phyloP scores from a whole-genome alignment of 1,139 yeast species.

The Candida sanyaensis region DNA sequence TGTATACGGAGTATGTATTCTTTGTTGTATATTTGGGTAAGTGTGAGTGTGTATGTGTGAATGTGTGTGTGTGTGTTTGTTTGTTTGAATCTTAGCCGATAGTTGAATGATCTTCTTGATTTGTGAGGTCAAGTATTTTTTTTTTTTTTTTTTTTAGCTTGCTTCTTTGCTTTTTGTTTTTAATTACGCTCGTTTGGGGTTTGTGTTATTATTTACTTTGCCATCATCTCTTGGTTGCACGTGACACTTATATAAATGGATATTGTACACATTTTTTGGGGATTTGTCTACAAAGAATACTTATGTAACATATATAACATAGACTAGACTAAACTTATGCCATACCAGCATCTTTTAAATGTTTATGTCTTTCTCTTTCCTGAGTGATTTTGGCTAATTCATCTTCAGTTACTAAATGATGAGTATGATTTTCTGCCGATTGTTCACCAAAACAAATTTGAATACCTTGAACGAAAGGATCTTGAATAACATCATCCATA shows the following conservation, averaged over 20 bases:
- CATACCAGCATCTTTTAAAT: slow-evolving; percentile 16
- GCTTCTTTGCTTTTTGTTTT: neutral
- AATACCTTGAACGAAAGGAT: slow-evolving; percentile 30
- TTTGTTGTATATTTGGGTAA: no score
- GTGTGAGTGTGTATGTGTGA: neutral
- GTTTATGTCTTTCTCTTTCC: slow-evolving; percentile 37
- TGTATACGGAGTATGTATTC: neutral
- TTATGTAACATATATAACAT: neutral
- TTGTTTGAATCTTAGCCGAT: neutral
- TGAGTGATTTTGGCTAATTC: slow-evolving; percentile 45
- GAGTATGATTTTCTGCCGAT: slow-evolving; percentile 38
- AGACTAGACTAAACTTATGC: slow-evolving; percentile 4
- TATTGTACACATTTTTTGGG: neutral
- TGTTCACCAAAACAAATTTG: slow-evolving; percentile 25
- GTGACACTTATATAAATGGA: neutral
- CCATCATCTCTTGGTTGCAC: neutral
- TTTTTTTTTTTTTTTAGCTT: neutral
- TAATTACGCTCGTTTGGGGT: neutral
- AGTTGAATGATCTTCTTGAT: neutral
- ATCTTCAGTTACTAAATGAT: slow-evolving; percentile 60
- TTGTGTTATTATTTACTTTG: neutral
- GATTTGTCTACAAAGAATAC: neutral
- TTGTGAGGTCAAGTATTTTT: neutral
- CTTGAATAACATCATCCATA: slow-evolving; percentile 32
- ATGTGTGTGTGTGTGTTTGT: neutral